Evolutionary conservation across 2,329 filamentous ascomycete genomes (phyloP), one percentile per base, ranked within the genome.

Genomic region (Dactylellina drechsleri): DNA sequence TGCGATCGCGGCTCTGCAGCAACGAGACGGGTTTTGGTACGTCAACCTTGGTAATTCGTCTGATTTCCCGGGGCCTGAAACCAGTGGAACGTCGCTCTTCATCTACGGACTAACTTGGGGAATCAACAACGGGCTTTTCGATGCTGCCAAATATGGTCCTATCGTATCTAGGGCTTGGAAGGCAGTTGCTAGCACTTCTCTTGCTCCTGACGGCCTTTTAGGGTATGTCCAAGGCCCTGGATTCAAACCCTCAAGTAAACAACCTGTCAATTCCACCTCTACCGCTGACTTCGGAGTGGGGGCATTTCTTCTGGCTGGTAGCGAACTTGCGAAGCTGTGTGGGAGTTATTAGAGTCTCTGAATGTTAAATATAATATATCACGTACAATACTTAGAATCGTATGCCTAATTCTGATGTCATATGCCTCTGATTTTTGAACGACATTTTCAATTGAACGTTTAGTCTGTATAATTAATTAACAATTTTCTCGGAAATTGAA

Each of bases 41-140:
- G 65, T 68, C 18, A 60, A 68, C 20, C 47, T 68, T 8, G 65
- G 65, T 15, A 54, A 68, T 45, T 60, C 65, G 56, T 45, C 56
- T 8, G 54, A 68, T 54, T 68, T 49, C 31, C 54, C 65, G 7
- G 65, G 65, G 5, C 54, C 54, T 6, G 65, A 68, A 36, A 60
- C 65, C 13, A 68, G 65, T 28, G 65, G 65, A 31, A 68, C 65
- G 20, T 45, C 60, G 65, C 18, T 68, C 28, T 60, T 68, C 23
- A 41, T 60, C n/a, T 68, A 60, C 15, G 65, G 65, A 12, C 43
- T 68, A 10, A 54, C 65, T 20, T 68, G 65, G 65, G 65, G 65
- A 31, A 68, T 68, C 31, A 68, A 54, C 45, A n/a, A 60, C 45
- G 54, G 54, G 12, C 7, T 68, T 54, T 60, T 68, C 52, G 54